Evolutionary conservation across 1,139 yeast species (phyloP).

Genomic region (Nadsonia starkeyi-henricii): DNA sequence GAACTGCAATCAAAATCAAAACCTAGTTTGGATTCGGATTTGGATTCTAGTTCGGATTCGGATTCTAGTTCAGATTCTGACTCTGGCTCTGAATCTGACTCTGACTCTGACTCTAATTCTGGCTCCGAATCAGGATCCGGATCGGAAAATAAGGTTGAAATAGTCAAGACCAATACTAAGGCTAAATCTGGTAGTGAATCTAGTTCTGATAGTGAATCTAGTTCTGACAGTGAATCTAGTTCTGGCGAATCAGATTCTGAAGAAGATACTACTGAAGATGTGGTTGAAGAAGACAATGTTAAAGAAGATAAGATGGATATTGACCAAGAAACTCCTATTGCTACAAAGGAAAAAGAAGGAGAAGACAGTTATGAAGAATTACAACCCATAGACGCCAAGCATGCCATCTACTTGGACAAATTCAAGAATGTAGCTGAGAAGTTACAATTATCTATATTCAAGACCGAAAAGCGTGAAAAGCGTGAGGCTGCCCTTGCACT

Average conservation of each 20-base stretch:
- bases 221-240: background rate
- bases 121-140: slow-evolving; percentile 2
- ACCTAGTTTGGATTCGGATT: slow-evolving; percentile 3
- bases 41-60: background rate
- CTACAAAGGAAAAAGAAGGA: background rate
- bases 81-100: background rate
- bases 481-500: background rate
- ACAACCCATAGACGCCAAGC: background rate
- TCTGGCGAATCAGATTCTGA: background rate
- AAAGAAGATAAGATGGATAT: too few species aligned
- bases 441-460: background rate
- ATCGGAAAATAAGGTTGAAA: slow-evolving; percentile 1
- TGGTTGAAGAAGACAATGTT: too few species aligned
- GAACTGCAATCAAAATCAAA: background rate
- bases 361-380: slow-evolving; percentile 9
- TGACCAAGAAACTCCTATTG: too few species aligned
- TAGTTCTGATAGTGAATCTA: background rate
- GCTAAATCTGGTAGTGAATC: too few species aligned
- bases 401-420: background rate
- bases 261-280: background rate
- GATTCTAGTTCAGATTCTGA: background rate
- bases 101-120: background rate
- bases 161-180: background rate
- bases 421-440: background rate
- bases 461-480: background rate